phyloP scores from a whole-genome alignment of 1,284 basidiomycete genomes.

The Pholiota adiposa region DNA sequence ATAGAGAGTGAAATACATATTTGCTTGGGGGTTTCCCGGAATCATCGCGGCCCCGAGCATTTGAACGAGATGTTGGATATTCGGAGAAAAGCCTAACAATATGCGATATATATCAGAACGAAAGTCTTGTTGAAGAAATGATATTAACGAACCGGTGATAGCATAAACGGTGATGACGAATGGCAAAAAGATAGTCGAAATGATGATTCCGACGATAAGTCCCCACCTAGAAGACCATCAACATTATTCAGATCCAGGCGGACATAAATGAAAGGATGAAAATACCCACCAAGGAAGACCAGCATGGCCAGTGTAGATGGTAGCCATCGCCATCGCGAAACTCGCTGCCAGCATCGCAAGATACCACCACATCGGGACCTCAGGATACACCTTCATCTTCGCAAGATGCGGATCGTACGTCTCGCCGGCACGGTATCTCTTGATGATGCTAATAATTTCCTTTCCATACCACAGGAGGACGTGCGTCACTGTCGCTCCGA shows the following conservation, averaged over 20 bases:
- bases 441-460: slow-evolving; percentile 46
- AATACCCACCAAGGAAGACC: slow-evolving; percentile 56
- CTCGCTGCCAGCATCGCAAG: slow-evolving; percentile 46
- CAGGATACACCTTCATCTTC: slow-evolving; percentile 65
- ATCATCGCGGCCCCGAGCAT: slow-evolving; percentile 44
- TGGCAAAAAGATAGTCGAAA: slow-evolving; percentile 55
- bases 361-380: slow-evolving; percentile 70
- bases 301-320: slow-evolving; percentile 56
- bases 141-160: slow-evolving; percentile 42
- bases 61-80: slow-evolving; percentile 39
- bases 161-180: slow-evolving; percentile 60
- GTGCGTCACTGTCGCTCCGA: slow-evolving; percentile 50
- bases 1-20: slow-evolving; percentile 60
- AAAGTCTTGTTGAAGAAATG: not conserved
- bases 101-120: too few relatives aligned
- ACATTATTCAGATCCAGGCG: not conserved
- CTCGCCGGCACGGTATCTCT: slow-evolving; percentile 38
- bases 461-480: slow-evolving; percentile 55
- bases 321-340: slow-evolving; percentile 52
- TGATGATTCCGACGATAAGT: slow-evolving; percentile 47
- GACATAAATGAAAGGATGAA: not conserved
- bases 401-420: slow-evolving; percentile 50
- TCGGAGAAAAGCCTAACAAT: slow-evolving; percentile 30
- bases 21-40: slow-evolving; percentile 45
- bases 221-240: slow-evolving; percentile 36